Conservation (phyloP, 2,329 filamentous ascomycete species). For the Diaporthe citri region DNA sequence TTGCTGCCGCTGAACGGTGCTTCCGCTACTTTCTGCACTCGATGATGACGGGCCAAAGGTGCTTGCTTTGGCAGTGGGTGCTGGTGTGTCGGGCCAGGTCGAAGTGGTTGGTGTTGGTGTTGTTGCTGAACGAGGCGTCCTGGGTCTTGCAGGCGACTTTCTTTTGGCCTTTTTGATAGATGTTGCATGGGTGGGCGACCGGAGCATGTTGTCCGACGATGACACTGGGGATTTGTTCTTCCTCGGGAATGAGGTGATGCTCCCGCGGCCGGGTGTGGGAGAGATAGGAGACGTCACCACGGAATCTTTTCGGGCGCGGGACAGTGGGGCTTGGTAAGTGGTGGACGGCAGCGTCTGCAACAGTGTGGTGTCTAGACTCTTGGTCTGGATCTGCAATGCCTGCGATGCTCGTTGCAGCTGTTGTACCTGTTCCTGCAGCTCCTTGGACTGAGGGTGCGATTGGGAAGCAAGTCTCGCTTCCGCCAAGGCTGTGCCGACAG, state of each 20-base stretch:
- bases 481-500: slow-evolving; percentile 56
- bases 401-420: slow-evolving; percentile 35
- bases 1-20: slow-evolving; percentile 22
- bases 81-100: slow-evolving; percentile 24
- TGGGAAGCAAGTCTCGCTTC: slow-evolving; percentile 51
- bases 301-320: slow-evolving; percentile 14
- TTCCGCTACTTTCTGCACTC: background rate
- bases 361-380: slow-evolving; percentile 11
- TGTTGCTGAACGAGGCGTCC: slow-evolving; percentile 24
- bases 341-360: slow-evolving; percentile 23
- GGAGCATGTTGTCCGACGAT: slow-evolving; percentile 25
- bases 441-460: slow-evolving; percentile 27
- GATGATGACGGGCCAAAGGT: slow-evolving; percentile 23
- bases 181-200: slow-evolving; percentile 30
- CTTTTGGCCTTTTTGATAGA: slow-evolving; percentile 38
- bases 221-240: slow-evolving; percentile 31
- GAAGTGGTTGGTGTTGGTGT: slow-evolving; percentile 16
- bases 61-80: slow-evolving; percentile 28
- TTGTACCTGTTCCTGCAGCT: slow-evolving; percentile 19
- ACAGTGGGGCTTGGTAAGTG: background rate
- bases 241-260: slow-evolving; percentile 21
- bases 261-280: slow-evolving; percentile 33
- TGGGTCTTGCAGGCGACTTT: slow-evolving; percentile 28
- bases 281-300: slow-evolving; percentile 34
- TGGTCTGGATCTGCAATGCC: slow-evolving; percentile 26